These are phyloP conservation scores for Mucor sp. DNA, from an alignment of 371 early-diverging fungal species.

Conservation along the genomic window DNA sequence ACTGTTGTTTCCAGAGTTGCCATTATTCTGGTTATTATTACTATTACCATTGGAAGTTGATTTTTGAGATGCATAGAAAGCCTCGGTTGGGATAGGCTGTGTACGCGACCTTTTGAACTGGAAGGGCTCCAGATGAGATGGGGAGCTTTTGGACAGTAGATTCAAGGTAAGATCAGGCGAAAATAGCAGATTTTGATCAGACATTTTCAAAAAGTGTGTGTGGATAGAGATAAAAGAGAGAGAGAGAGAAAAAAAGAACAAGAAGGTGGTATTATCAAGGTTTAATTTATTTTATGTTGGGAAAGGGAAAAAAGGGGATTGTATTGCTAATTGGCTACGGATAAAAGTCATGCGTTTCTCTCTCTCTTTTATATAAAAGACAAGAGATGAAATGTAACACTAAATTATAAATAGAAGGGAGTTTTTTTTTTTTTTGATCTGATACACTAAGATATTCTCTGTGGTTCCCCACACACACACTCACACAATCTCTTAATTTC, in stretches of 20 bases:
- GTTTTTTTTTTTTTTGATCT: not conserved
- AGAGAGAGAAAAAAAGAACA: not conserved
- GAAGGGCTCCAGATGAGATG: slow-evolving; percentile 28
- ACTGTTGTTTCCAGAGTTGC: slow-evolving; percentile 1
- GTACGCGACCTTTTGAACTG: slow-evolving; percentile 27
- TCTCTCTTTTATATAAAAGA: not conserved
- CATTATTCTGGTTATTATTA: not conserved
- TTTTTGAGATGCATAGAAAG: slow-evolving; percentile 17
- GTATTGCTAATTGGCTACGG: slow-evolving; percentile 8
- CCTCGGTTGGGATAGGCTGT: slow-evolving; percentile 22
- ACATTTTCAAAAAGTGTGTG: slow-evolving; percentile 1
- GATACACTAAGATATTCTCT: not conserved
- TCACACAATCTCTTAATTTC: not conserved
- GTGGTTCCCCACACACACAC: not conserved
- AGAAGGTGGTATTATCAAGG: not conserved
- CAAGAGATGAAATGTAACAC: not conserved
- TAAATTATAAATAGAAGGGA: not conserved
- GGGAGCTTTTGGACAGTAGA: slow-evolving; percentile 36
- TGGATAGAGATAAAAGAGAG: not conserved
- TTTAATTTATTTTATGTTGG: not conserved
- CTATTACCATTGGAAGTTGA: not conserved
- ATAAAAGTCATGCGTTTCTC: slow-evolving; percentile 23
- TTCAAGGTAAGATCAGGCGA: slow-evolving; percentile 18
- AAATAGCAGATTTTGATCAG: slow-evolving; percentile 17
- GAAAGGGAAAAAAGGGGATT: slow-evolving; percentile 6